These are phyloP conservation scores for Penicillium waksmanii DNA, from an alignment of 495 filamentous ascomycete species.

Conservation along the genomic window DNA sequence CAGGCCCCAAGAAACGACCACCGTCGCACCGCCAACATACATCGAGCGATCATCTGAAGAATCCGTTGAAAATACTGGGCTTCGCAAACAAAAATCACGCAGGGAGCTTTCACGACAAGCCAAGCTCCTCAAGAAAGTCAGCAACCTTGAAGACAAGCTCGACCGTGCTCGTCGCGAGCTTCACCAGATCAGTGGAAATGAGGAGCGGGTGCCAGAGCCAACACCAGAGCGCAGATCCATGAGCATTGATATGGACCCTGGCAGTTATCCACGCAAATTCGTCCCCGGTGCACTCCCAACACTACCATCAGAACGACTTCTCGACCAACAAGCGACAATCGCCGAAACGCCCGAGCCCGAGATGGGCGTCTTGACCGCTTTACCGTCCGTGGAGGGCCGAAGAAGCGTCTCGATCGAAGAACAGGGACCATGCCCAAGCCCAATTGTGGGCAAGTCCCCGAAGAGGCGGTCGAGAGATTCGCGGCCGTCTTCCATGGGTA, in stretches of 20 bases:
- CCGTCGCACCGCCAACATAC: constrained; percentile 9
- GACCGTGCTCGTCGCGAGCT: constrained; percentile 61
- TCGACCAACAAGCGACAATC: constrained; percentile 37
- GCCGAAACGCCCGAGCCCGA: constrained; percentile 11
- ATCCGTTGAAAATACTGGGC: constrained; percentile 28
- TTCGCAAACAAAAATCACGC: constrained; percentile 58
- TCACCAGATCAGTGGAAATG: constrained; percentile 49
- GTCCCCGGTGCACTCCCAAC: constrained; percentile 59
- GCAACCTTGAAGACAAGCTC: constrained; percentile 66
- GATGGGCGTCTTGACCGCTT: constrained; percentile 18
- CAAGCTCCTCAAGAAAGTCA: constrained; percentile 66
- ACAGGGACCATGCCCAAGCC: constrained; percentile 6
- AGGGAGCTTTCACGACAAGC: constrained; percentile 64
- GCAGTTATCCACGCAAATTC: constrained; percentile 48
- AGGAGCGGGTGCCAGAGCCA: constrained; percentile 36
- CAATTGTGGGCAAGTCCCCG: constrained; percentile 21
- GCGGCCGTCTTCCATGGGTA: constrained; percentile 31
- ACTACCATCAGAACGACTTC: constrained; percentile 62
- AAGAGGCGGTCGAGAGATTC: constrained; percentile 24
- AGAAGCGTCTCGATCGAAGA: constrained; percentile 20
- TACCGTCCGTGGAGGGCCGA: constrained; percentile 23
- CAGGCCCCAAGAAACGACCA: constrained; percentile 17
- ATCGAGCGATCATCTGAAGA: constrained; percentile 34
- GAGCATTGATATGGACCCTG: constrained; percentile 40
- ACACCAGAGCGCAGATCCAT: constrained; percentile 20